Conservation (phyloP, 805 yeast species). For the Saturnispora mendoncae region DNA sequence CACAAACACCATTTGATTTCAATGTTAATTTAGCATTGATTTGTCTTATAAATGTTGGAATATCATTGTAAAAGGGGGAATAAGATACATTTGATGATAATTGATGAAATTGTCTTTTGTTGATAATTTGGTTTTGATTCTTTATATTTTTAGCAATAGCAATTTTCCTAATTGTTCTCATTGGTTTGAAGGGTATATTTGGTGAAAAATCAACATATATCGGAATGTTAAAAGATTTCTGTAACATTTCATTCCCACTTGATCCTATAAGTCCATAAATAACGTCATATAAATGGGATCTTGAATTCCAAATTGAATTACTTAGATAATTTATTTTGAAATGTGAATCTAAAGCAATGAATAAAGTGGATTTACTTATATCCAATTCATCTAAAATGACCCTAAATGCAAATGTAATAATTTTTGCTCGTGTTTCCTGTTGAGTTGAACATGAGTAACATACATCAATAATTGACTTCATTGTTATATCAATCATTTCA, state of each 20-base stretch:
- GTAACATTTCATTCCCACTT: slow-evolving; percentile 3
- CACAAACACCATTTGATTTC: slow-evolving; percentile 35
- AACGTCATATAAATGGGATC: slow-evolving; percentile 12
- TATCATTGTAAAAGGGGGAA: slow-evolving; percentile 42
- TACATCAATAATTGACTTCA: slow-evolving; percentile 1
- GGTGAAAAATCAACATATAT: slow-evolving; percentile 30
- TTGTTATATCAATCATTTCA: neutral
- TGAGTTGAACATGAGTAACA: neutral
- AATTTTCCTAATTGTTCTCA: slow-evolving; percentile 47
- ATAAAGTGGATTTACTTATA: neutral
- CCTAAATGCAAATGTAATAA: neutral
- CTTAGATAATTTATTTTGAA: neutral
- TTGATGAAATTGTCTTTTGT: slow-evolving; percentile 5
- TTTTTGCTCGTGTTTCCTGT: neutral
- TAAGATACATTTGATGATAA: neutral
- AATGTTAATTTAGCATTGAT: slow-evolving; percentile 33
- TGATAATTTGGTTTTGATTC: slow-evolving; percentile 32
- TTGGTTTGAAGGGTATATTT: slow-evolving; percentile 63
- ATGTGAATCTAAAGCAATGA: slow-evolving; percentile 1
- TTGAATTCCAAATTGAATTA: slow-evolving; percentile 9
- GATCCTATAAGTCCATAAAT: slow-evolving; percentile 9
- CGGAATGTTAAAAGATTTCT: slow-evolving; percentile 40
- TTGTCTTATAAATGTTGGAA: slow-evolving; percentile 53
- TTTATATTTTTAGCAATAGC: slow-evolving; percentile 31
- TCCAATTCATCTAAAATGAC: slow-evolving; percentile 2